Percentiles rank a stretch among this genome's conserved stretches.
These are phyloP conservation scores for Lantana camara DNA, from an alignment of 257 asterid genomes.

Conservation along the genomic window DNA sequence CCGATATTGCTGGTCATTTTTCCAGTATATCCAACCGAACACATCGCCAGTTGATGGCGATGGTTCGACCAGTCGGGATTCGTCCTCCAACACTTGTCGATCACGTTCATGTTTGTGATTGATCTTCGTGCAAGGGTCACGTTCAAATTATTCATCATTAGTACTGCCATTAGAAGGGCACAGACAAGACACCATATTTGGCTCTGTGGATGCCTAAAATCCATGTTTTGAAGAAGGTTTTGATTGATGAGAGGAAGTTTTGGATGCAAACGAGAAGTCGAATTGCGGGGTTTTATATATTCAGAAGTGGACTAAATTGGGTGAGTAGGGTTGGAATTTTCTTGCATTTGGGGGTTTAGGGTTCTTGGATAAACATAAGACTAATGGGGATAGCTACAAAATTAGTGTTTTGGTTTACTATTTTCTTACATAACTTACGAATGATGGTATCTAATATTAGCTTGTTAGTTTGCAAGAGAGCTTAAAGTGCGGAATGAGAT, in stretches of 20 bases:
- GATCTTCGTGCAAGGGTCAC: slow-evolving; percentile 28
- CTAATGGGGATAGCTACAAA: too few relatives aligned
- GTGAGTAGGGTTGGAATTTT: too few relatives aligned
- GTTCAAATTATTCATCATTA: slow-evolving; percentile 14
- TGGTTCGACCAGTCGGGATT: slow-evolving; percentile 54
- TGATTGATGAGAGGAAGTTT: background rate
- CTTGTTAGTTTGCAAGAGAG: too few relatives aligned
- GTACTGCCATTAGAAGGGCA: slow-evolving; percentile 28
- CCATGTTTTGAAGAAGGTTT: slow-evolving; percentile 25
- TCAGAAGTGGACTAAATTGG: too few relatives aligned
- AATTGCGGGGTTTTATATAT: too few relatives aligned
- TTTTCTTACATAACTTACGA: too few relatives aligned
- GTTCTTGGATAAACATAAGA: too few relatives aligned
- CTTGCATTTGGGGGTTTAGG: too few relatives aligned
- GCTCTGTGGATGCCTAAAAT: slow-evolving; percentile 31
- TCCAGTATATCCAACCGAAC: slow-evolving; percentile 74
- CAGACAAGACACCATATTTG: slow-evolving; percentile 32
- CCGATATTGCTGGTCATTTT: slow-evolving; percentile 70
- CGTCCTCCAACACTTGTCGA: slow-evolving; percentile 73
- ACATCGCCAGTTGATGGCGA: slow-evolving; percentile 64
- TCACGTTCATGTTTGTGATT: slow-evolving; percentile 43
- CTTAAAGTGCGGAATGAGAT: too few relatives aligned
- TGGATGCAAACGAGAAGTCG: background rate
- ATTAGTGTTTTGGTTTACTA: too few relatives aligned
- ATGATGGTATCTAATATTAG: too few relatives aligned